A percentile compares a stretch with the other conserved stretches of the same genome.
phyloP scores from a whole-genome alignment of 2,329 filamentous ascomycete genomes.

The Sporothrix pseudoabietina region DNA sequence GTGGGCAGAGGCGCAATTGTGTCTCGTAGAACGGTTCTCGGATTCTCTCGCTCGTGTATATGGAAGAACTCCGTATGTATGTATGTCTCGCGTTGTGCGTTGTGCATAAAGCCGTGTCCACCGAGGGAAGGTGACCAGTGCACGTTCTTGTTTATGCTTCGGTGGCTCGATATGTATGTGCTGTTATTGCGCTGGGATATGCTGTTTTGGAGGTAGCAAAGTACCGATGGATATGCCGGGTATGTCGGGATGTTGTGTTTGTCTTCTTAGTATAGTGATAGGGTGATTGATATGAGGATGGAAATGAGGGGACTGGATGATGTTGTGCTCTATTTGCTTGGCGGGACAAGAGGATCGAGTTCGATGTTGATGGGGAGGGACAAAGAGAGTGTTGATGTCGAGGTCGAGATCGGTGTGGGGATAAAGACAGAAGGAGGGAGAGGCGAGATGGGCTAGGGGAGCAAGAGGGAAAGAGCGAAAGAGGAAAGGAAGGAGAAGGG shows the following conservation, averaged over 20 bases:
- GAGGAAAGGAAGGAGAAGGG: slow-evolving; percentile 6
- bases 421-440: neutral
- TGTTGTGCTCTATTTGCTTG: neutral
- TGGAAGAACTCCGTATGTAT: neutral
- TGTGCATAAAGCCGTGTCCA: slow-evolving; percentile 5
- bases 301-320: neutral
- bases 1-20: slow-evolving; percentile 11
- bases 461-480: neutral
- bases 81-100: slow-evolving; percentile 17
- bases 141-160: slow-evolving; percentile 1
- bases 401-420: neutral
- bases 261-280: no score
- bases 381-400: neutral
- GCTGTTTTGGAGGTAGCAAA: neutral
- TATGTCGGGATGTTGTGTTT: neutral
- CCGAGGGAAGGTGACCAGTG: neutral
- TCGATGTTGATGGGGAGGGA: neutral
- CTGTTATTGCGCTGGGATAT: neutral
- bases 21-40: slow-evolving; percentile 1
- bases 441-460: neutral
- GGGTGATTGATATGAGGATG: neutral
- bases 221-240: neutral
- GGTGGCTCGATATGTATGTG: no score
- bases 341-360: neutral
- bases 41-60: neutral